Percentiles rank a stretch among this genome's conserved stretches.
Evolutionary conservation across 345 rosid species (phyloP).

Genomic region (Clausena lansium): DNA sequence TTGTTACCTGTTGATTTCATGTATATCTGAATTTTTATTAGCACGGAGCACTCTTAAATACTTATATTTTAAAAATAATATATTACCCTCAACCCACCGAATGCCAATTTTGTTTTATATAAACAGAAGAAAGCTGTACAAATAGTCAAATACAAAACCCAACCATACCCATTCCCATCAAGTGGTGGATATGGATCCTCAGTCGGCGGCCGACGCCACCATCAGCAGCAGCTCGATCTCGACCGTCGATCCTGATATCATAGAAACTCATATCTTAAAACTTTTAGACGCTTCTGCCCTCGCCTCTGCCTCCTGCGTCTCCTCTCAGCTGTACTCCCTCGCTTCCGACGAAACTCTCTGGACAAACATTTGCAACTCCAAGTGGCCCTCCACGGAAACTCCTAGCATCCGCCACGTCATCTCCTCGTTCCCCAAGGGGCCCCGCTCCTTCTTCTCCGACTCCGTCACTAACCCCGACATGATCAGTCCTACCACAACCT

Average conservation of each 20-base stretch:
- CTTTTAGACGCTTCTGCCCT: constrained; percentile 70
- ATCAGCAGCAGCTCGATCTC: constrained; percentile 19
- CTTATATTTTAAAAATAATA: too few species aligned
- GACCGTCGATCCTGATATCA: constrained; percentile 51
- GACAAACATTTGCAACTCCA: constrained; percentile 48
- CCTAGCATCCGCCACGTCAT: constrained; percentile 37
- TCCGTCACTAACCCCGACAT: constrained; percentile 35
- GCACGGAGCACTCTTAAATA: too few species aligned
- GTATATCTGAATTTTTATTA: too few species aligned
- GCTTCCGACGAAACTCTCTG: constrained; percentile 45
- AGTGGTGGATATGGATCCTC: background rate
- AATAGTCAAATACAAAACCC: too few species aligned
- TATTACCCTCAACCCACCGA: too few species aligned
- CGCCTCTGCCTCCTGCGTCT: constrained; percentile 56
- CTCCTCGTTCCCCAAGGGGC: constrained; percentile 42
- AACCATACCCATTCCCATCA: too few species aligned
- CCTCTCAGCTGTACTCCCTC: constrained; percentile 47
- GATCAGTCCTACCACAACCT: background rate
- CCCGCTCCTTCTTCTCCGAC: constrained; percentile 72
- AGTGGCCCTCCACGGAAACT: constrained; percentile 66
- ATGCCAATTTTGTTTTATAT: too few species aligned
- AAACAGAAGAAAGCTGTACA: too few species aligned
- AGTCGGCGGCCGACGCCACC: background rate
- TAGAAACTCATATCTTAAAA: constrained; percentile 54
- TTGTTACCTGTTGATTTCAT: too few species aligned